These are phyloP conservation scores for Purshia tridentata DNA, from an alignment of 306 rosid genomes.

Conservation along the genomic window DNA sequence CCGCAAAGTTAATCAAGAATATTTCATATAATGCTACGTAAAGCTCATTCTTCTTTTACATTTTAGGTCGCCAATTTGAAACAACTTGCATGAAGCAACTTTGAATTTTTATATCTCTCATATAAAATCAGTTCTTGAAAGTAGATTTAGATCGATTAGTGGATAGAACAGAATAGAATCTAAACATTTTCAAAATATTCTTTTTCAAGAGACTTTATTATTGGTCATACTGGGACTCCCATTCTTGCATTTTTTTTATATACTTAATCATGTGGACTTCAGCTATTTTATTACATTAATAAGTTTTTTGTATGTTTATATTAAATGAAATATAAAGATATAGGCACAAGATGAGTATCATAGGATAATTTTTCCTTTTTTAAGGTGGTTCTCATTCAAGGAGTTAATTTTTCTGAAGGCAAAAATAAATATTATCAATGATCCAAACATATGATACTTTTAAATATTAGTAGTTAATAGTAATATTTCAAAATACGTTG, in stretches of 20 bases:
- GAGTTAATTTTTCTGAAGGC: no score
- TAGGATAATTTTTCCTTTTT: no score
- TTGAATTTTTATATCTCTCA: constrained; percentile 29
- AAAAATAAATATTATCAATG: no score
- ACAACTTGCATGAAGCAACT: constrained; percentile 47
- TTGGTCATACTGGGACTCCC: constrained; percentile 1
- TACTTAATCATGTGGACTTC: neutral
- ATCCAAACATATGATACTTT: no score
- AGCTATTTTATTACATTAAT: neutral
- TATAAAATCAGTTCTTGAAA: constrained; percentile 36
- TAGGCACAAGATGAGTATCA: no score
- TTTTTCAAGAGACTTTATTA: constrained; percentile 12
- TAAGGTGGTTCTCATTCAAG: no score
- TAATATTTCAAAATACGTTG: no score
- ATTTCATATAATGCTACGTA: constrained; percentile 48
- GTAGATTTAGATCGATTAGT: constrained; percentile 26
- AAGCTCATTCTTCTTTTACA: constrained; percentile 36
- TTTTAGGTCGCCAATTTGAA: constrained; percentile 35
- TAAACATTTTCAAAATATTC: constrained; percentile 12
- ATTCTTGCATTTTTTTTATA: neutral
- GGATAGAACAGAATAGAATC: constrained; percentile 50
- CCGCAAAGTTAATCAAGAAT: constrained; percentile 58
- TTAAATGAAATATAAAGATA: neutral
- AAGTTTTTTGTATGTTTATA: neutral
- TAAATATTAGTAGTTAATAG: no score